phyloP scores from a whole-genome alignment of 768 basidiomycete species.

The Psilocybe azurescens region DNA sequence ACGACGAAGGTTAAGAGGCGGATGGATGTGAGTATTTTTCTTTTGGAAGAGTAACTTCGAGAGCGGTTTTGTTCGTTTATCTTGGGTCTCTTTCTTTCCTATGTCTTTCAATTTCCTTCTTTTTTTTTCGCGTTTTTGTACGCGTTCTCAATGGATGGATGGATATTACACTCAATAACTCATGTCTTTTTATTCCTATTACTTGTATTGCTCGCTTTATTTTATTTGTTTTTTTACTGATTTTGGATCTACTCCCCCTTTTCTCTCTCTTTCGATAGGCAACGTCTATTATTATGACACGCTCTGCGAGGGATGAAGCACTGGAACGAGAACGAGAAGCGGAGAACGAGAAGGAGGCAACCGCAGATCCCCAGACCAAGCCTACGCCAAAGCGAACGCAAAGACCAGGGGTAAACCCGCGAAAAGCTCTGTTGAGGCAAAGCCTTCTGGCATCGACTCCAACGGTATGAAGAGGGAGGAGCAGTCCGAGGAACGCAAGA shows the following conservation, averaged over 20 bases:
- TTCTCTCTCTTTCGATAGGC: neutral
- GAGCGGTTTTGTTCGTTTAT: no score
- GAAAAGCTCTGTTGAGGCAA: neutral
- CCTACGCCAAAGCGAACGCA: neutral
- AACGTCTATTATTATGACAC: neutral
- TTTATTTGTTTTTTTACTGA: no score
- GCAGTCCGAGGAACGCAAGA: neutral
- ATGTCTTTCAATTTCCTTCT: no score
- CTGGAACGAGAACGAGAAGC: neutral
- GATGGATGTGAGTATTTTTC: neutral
- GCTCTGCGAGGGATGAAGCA: neutral
- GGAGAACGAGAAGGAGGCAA: neutral
- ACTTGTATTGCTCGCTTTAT: neutral
- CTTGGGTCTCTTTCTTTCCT: no score
- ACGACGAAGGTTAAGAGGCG: no score
- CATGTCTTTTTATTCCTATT: no score
- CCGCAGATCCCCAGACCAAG: no score
- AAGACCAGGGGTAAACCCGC: neutral
- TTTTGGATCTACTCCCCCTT: no score
- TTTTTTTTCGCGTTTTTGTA: no score
- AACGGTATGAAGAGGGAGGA: neutral
- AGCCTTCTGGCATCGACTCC: neutral
- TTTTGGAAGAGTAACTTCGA: no score
- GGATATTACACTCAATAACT: no score
- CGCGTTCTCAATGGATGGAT: no score